Percentiles rank a stretch among this genome's conserved stretches.
These are phyloP conservation scores for Xylogone sp. DNA, from an alignment of 2,329 filamentous ascomycete genomes.

Conservation along the genomic window DNA sequence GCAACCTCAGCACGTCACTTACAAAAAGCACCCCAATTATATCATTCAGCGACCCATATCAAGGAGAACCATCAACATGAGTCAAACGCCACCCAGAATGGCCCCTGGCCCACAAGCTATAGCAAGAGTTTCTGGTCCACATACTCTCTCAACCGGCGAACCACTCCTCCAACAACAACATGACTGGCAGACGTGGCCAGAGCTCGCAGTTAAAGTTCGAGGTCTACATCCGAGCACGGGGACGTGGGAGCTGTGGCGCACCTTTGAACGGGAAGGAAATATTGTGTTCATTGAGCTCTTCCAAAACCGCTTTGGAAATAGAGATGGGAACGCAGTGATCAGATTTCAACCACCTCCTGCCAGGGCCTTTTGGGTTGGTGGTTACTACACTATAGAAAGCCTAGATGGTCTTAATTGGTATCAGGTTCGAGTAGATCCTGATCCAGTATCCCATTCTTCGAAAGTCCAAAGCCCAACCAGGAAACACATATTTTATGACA, in stretches of 20 bases:
- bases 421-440: conserved; percentile 6
- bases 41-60: too few species aligned
- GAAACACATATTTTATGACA: conserved; percentile 26
- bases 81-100: neutral
- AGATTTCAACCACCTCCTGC: conserved; percentile 55
- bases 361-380: conserved; percentile 44
- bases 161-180: conserved; percentile 1
- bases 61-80: too few species aligned
- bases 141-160: neutral
- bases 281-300: conserved; percentile 55
- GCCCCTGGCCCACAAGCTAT: neutral
- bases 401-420: conserved; percentile 9
- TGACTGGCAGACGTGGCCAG: conserved; percentile 33
- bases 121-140: neutral
- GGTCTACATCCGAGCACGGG: conserved; percentile 33
- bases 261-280: conserved; percentile 48
- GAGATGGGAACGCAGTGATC: conserved; percentile 41
- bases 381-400: conserved; percentile 21
- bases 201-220: conserved; percentile 15
- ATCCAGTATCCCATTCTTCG: neutral
- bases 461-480: conserved; percentile 28
- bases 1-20: neutral
- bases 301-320: conserved; percentile 36
- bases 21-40: neutral
- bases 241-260: conserved; percentile 43